A percentile compares a stretch with the other conserved stretches of the same genome.
Conservation (phyloP, 2,329 filamentous ascomycete genomes). For the Microcyclospora pomicola region DNA sequence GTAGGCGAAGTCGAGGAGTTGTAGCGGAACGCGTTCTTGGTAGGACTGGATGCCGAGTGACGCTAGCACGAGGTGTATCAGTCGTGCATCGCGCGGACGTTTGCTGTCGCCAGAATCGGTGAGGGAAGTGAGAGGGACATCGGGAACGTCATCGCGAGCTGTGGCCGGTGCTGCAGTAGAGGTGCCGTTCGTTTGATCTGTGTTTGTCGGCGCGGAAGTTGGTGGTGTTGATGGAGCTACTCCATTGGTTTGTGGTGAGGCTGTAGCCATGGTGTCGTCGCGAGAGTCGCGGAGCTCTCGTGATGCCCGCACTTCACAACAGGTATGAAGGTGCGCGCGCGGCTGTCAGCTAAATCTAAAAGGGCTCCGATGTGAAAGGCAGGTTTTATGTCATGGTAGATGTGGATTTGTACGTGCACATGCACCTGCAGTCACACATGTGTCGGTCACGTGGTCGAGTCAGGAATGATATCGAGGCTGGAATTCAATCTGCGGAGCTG, state of each 20-base stretch:
- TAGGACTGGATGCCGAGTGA: slow-evolving; percentile 67
- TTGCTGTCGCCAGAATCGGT: slow-evolving; percentile 26
- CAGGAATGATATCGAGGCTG: no score
- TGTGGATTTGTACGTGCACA: no score
- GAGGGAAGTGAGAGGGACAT: slow-evolving; percentile 19
- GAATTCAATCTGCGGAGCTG: no score
- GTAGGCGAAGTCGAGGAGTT: slow-evolving; percentile 78
- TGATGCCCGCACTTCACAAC: no score
- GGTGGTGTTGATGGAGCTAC: background rate
- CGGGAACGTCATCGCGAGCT: slow-evolving; percentile 10
- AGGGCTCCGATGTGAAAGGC: no score
- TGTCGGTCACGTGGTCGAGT: no score
- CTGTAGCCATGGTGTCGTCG: background rate
- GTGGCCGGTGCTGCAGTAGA: background rate
- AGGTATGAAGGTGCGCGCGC: no score
- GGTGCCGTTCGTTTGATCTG: background rate
- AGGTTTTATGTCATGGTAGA: no score
- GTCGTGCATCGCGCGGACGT: slow-evolving; percentile 63
- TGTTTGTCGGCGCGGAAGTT: background rate
- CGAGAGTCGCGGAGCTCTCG: background rate
- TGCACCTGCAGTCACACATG: no score
- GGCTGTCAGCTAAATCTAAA: no score
- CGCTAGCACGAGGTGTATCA: slow-evolving; percentile 66
- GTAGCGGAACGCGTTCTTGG: slow-evolving; percentile 67
- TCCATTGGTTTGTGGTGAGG: background rate